Percentiles rank a stretch among this genome's conserved stretches.
These are phyloP conservation scores for Microglena sp. DNA, from an alignment of 139 green algal species.

Conservation along the genomic window DNA sequence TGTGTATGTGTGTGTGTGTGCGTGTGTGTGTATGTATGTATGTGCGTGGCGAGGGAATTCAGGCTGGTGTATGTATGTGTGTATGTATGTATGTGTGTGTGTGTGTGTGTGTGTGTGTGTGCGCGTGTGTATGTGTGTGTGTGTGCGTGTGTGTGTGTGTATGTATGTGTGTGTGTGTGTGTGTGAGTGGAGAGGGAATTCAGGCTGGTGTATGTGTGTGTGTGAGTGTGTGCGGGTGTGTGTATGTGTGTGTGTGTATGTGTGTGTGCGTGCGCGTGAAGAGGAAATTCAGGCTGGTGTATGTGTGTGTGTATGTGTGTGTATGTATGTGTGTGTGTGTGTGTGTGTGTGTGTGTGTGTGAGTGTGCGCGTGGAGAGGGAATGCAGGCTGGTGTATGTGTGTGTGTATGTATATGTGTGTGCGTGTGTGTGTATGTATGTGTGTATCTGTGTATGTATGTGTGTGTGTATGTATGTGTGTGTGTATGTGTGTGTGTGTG, in stretches of 20 bases:
- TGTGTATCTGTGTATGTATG: neutral
- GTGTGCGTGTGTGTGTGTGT: slow-evolving; percentile 9
- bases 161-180: slow-evolving; percentile 1
- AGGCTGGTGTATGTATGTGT: slow-evolving; percentile 41
- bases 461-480: neutral
- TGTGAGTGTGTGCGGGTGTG: neutral
- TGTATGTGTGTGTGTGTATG: neutral
- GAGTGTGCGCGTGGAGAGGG: slow-evolving; percentile 24
- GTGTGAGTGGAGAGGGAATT: slow-evolving; percentile 30
- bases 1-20: neutral
- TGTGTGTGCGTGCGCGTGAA: neutral
- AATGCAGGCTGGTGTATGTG: slow-evolving; percentile 21
- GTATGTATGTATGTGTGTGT: neutral
- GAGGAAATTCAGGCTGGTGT: neutral
- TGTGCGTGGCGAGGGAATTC: slow-evolving; percentile 84
- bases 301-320: slow-evolving; percentile 10
- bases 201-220: slow-evolving; percentile 15
- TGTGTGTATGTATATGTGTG: neutral
- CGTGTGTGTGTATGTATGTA: neutral
- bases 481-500: neutral
- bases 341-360: slow-evolving; percentile 7
- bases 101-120: slow-evolving; percentile 3
- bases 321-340: slow-evolving; percentile 8
- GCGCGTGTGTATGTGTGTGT: neutral
- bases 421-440: slow-evolving; percentile 3